Evolutionary conservation across 2,329 filamentous ascomycete genomes (phyloP).

Genomic region (Dactylellina haptotyla): DNA sequence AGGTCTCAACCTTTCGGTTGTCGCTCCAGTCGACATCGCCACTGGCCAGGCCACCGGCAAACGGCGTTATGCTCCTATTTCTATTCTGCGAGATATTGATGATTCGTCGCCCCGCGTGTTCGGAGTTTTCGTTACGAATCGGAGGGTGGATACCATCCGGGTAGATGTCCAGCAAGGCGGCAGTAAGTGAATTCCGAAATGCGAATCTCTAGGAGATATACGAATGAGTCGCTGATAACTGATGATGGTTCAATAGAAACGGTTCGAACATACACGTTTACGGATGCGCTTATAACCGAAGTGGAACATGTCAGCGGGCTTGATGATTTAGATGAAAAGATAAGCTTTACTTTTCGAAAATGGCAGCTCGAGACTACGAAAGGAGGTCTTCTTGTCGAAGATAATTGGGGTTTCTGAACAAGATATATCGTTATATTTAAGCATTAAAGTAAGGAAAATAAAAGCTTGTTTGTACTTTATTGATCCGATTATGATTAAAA

Average conservation of each 20-base stretch:
- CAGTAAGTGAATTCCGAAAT: background rate
- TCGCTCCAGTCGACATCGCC: background rate
- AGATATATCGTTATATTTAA: no score
- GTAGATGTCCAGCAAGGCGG: conserved; percentile 9
- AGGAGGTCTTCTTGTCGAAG: background rate
- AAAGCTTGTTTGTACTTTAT: background rate
- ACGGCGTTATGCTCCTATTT: conserved; percentile 11
- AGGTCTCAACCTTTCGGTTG: conserved; percentile 7
- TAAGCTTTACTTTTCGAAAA: conserved; percentile 12
- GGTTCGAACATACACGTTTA: conserved; percentile 21
- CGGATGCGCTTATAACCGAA: conserved; percentile 2
- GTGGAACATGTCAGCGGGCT: background rate
- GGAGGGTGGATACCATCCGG: conserved; percentile 1
- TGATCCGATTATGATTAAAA: no score
- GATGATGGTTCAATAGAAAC: no score
- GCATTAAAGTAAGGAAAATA: no score
- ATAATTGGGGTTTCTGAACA: conserved; percentile 1
- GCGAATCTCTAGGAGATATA: background rate
- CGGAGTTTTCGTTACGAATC: background rate
- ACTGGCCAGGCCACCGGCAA: conserved; percentile 1
- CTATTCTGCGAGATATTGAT: conserved; percentile 14
- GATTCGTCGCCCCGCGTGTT: conserved; percentile 8
- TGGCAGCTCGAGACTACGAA: conserved; percentile 8
- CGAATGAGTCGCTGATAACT: background rate
- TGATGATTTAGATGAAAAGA: conserved; percentile 5